Base-by-base conservation (phyloP, 805 yeast species). In the Metschnikowia chrysomelidarum region DNA sequence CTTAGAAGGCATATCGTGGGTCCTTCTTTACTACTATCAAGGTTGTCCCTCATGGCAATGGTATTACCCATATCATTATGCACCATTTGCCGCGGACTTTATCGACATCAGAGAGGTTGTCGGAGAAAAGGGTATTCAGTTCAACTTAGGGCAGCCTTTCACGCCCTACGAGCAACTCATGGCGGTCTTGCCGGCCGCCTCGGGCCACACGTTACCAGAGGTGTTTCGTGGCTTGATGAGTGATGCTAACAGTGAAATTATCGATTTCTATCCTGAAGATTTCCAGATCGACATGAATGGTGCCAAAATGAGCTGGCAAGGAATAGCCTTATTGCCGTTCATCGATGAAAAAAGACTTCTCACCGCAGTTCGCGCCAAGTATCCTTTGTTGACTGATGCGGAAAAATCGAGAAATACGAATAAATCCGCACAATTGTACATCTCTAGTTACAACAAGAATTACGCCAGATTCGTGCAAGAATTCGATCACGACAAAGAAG, bases 21-120 rank as follows among this genome's bases (percentile, higher is more conserved):
- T 82, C 1, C 68, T 93, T 45, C 62, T 87, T 35, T 93, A 93
- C 59, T 93, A 93, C 62, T 91, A 87, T 59, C 98, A 93, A 60
- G 98, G 97, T 2, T 91, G 98, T 63, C 95, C 96, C 0, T 91
- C 98, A 0, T 93, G 99, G 99, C 81, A 81, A 36, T 93, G 98
- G 98, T 93, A 78, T 59, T 93, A 82, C 52, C 98, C 98, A 0
- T 91, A 82, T 57, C 98, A 93, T 56, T 94, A 93, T 64, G 98
- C 98, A 0, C 99, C 99, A 15, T 89, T 93, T 70, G 98, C 97
- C 0, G 74, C 82, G 5, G 99, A 93, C 58, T 85, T 93, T 51
- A 67, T 59, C 2, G 75, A 78, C 30, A 53, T 83, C 26, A 55
- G 58, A 8, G 75, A 69, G 6, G 54, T 80, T 11, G 56, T 67